Evolutionary conservation across 2,329 filamentous ascomycete species (phyloP).

Genomic region (Stemphylium vesicarium): DNA sequence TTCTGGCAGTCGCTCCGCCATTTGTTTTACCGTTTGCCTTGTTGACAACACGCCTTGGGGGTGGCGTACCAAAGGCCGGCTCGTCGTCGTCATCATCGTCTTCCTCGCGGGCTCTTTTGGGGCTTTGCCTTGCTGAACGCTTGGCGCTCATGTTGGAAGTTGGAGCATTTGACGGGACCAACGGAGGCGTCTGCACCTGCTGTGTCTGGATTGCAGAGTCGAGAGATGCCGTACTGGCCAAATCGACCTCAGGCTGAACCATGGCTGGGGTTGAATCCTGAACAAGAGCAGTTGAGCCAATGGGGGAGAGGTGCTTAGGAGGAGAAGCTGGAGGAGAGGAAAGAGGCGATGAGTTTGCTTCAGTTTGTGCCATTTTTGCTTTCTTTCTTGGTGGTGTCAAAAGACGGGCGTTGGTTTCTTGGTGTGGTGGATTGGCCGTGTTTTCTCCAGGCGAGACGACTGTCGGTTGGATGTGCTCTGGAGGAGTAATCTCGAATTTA

Average conservation of each 20-base stretch:
- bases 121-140: background rate
- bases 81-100: background rate
- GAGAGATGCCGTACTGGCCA: background rate
- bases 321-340: constrained; percentile 13
- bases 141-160: constrained; percentile 6
- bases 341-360: constrained; percentile 16
- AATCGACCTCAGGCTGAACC: background rate
- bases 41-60: constrained; percentile 9
- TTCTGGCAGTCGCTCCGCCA: background rate
- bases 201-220: background rate
- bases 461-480: background rate
- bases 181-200: background rate
- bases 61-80: constrained; percentile 6
- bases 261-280: background rate
- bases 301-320: background rate
- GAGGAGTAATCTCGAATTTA: background rate
- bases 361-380: constrained; percentile 12
- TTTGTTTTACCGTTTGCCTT: constrained; percentile 7
- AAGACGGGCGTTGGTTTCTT: background rate
- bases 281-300: background rate
- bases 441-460: background rate
- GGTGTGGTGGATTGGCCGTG: background rate
- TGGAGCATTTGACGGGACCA: background rate
- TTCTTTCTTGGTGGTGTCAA: constrained; percentile 7
- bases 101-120: constrained; percentile 18